Percentiles rank a stretch among this genome's conserved stretches.
phyloP scores from a whole-genome alignment of 1,139 yeast species.

The Diutina neorugosa region DNA sequence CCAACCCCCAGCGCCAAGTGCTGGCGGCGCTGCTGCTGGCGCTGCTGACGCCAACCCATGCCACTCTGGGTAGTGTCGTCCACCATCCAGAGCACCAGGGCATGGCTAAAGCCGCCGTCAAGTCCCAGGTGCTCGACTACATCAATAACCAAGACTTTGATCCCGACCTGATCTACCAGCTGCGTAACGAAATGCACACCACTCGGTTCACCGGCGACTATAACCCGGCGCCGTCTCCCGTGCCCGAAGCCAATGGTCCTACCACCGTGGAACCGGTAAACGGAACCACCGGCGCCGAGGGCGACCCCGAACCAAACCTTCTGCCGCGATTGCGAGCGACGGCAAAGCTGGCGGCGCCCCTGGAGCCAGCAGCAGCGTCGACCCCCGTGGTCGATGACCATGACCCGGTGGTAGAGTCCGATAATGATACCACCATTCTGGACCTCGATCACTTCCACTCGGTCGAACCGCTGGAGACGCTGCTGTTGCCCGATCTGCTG shows the following conservation, averaged over 20 bases:
- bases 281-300: neutral
- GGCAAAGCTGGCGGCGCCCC: neutral
- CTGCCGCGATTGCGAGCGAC: constrained; percentile 7
- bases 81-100: constrained; percentile 3
- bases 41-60: constrained; percentile 2
- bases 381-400: constrained; percentile 1
- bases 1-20: neutral
- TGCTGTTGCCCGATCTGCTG: constrained; percentile 3
- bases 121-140: constrained; percentile 15
- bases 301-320: constrained; percentile 8
- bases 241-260: neutral
- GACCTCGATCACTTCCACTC: neutral
- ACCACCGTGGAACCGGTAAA: neutral
- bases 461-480: neutral
- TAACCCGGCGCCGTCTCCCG: constrained; percentile 6
- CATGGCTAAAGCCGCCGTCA: neutral
- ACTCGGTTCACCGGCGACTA: constrained; percentile 18
- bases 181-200: constrained; percentile 22
- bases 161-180: constrained; percentile 25
- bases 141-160: constrained; percentile 17
- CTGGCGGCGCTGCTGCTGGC: neutral
- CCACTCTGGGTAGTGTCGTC: neutral
- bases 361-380: too few relatives aligned
- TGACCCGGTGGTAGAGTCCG: constrained; percentile 4
- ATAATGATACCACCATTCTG: neutral